Percentiles rank a stretch among this genome's conserved stretches.
These are phyloP conservation scores for Carex cristatella DNA, from an alignment of 176 grass and related monocot species.

Conservation along the genomic window DNA sequence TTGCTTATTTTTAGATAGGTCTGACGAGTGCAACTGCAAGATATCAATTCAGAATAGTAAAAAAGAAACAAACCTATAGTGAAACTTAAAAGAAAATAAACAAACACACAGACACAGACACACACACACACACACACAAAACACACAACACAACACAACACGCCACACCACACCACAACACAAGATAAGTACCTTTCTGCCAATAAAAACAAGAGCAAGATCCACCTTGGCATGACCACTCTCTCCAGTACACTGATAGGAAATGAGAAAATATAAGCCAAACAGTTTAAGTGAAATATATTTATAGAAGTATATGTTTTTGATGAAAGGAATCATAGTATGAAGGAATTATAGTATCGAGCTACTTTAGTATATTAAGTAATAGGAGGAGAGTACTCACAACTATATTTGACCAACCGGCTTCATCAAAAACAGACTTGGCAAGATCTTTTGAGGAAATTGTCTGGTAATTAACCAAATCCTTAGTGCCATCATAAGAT, in stretches of 20 bases:
- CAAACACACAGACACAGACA: too few species aligned
- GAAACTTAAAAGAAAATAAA: background rate
- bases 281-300: background rate
- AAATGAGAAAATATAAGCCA: conserved; percentile 13
- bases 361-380: background rate
- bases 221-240: conserved; percentile 41
- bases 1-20: conserved; percentile 69
- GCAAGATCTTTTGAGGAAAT: conserved; percentile 55
- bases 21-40: conserved; percentile 68
- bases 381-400: conserved; percentile 36
- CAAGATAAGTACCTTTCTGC: conserved; percentile 52
- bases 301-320: background rate
- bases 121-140: background rate
- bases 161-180: background rate
- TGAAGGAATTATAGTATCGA: background rate
- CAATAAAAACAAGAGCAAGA: conserved; percentile 78
- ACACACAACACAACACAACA: background rate
- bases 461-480: conserved; percentile 67
- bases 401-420: conserved; percentile 82
- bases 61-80: background rate
- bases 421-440: conserved; percentile 72
- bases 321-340: background rate
- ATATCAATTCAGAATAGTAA: conserved; percentile 8
- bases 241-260: conserved; percentile 48
- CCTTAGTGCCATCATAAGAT: conserved; percentile 40